Percentiles rank a stretch among this genome's conserved stretches.
Conservation (phyloP, 106 monocot species). For the Hemerocallis citrina region DNA sequence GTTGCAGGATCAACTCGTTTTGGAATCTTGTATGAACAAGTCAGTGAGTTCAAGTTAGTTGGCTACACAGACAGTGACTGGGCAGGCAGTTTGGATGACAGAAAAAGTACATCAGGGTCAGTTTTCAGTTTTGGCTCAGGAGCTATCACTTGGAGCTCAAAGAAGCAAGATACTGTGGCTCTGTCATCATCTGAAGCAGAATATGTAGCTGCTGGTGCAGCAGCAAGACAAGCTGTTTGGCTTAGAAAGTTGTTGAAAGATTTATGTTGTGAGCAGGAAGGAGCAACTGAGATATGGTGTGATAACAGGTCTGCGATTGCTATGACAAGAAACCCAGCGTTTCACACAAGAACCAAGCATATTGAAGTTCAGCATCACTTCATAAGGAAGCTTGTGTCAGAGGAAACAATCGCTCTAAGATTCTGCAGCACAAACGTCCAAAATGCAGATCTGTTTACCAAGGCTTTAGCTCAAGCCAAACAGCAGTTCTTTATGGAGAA, state of each 20-base stretch:
- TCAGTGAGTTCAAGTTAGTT: constrained; percentile 1
- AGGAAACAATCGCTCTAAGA: too few species aligned
- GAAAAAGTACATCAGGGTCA: not conserved
- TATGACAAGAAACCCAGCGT: too few species aligned
- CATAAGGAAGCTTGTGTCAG: too few species aligned
- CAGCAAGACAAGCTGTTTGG: constrained; percentile 18
- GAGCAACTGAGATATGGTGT: not conserved
- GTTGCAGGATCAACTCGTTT: constrained; percentile 2
- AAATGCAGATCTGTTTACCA: too few species aligned
- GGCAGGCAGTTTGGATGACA: constrained; percentile 6
- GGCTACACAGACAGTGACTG: constrained; percentile 18
- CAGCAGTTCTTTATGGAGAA: too few species aligned
- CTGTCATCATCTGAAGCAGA: constrained; percentile 19
- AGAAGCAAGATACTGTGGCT: constrained; percentile 11
- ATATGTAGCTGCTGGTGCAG: constrained; percentile 1
- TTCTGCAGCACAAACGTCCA: too few species aligned
- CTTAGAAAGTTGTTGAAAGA: constrained; percentile 14
- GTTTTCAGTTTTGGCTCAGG: constrained; percentile 2
- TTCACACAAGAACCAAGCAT: too few species aligned
- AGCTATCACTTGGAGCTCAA: constrained; percentile 17
- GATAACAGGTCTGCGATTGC: constrained; percentile 15
- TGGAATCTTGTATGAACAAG: constrained; percentile 9
- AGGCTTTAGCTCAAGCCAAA: too few species aligned
- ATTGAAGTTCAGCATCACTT: too few species aligned
- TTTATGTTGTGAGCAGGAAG: not conserved